Conservation (phyloP, 352 stramenopile species). For the Plasmopara halstedii region DNA sequence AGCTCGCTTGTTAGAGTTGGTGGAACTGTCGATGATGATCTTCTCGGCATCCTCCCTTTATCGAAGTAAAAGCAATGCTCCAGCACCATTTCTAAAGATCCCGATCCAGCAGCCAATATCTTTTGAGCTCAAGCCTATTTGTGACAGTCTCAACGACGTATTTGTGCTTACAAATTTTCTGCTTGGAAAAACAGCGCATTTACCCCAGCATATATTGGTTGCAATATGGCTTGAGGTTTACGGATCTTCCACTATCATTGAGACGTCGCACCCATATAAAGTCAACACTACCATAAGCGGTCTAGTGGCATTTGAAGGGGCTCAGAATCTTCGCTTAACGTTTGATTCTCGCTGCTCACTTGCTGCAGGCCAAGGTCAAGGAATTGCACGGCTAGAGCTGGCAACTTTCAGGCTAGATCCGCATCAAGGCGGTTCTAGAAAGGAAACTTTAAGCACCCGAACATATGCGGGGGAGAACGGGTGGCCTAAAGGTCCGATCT, state of each 20-base stretch:
- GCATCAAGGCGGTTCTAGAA: slow-evolving; percentile 10
- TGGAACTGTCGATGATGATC: slow-evolving; percentile 69
- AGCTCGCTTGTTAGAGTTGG: slow-evolving; percentile 61
- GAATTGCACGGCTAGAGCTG: slow-evolving; percentile 13
- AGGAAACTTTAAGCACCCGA: slow-evolving; percentile 19
- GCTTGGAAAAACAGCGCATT: slow-evolving; percentile 30
- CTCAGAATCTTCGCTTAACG: slow-evolving; percentile 44
- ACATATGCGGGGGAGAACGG: slow-evolving; percentile 32
- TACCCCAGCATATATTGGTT: slow-evolving; percentile 51
- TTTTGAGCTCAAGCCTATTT: slow-evolving; percentile 32
- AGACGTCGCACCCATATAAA: slow-evolving; percentile 59
- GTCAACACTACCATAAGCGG: slow-evolving; percentile 20
- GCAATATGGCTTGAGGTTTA: slow-evolving; percentile 80
- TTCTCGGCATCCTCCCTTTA: slow-evolving; percentile 32
- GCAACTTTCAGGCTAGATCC: slow-evolving; percentile 19
- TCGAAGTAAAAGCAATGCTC: slow-evolving; percentile 8
- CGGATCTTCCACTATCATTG: slow-evolving; percentile 45
- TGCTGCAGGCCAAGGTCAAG: slow-evolving; percentile 18
- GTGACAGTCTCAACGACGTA: slow-evolving; percentile 48
- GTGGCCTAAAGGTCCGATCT: slow-evolving; percentile 46
- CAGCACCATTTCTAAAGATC: neutral
- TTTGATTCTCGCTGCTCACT: slow-evolving; percentile 66
- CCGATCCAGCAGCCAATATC: slow-evolving; percentile 34
- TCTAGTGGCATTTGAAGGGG: slow-evolving; percentile 39
- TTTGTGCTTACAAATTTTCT: slow-evolving; percentile 49